Evolutionary conservation across 2,329 filamentous ascomycete species (phyloP), one percentile per base, ranked within the genome.

Genomic region (Colletotrichum phormii): DNA sequence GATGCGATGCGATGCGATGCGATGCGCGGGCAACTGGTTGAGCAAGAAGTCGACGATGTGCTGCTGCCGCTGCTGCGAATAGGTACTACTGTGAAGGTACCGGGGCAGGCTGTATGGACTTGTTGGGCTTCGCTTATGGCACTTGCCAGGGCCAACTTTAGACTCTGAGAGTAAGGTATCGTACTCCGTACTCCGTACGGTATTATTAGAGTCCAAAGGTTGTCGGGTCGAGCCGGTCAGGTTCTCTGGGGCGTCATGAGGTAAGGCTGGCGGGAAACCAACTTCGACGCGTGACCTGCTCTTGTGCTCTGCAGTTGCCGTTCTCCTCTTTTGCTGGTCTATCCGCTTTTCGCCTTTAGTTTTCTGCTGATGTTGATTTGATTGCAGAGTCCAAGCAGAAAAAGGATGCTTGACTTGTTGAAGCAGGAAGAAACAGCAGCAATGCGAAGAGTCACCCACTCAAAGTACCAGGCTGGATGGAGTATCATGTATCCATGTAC

Each of bases 351-450:
- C 22, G 8, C 49, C 26, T 62, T 5, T 9, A 13, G 1, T 22
- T 51, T 64, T 46, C 29, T 60, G 22, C 22, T 7, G 42, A 49
- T 29, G 65, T 33, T 29, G 55, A 60, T 49, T 61, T 64, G 59
- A 49, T 46, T 54, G 64, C 35, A 69, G 59, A 72, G 59, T 70
- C 70, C 65, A 46, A 55, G 65, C 65, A 64, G 24, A 72, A 49
- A 29, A 29, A 67, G 1, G 29, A 54, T 33, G 57, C 29, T 8
- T 15, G 18, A 18, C 24, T 35, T 59, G 29, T 12, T 12, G 11
- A 26, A 64, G n/a, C 4, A 64, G 6, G 13, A 55, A 24, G 5
- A 55, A 12, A 54, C 26, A 33, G 51, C 8, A 13, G 15, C 29
- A 46, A 64, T 24, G 49, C 49, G 24, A 13, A 54, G 29, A n/a